phyloP scores from a whole-genome alignment of 2,329 filamentous ascomycete species.

The Apiospora malaysiana region DNA sequence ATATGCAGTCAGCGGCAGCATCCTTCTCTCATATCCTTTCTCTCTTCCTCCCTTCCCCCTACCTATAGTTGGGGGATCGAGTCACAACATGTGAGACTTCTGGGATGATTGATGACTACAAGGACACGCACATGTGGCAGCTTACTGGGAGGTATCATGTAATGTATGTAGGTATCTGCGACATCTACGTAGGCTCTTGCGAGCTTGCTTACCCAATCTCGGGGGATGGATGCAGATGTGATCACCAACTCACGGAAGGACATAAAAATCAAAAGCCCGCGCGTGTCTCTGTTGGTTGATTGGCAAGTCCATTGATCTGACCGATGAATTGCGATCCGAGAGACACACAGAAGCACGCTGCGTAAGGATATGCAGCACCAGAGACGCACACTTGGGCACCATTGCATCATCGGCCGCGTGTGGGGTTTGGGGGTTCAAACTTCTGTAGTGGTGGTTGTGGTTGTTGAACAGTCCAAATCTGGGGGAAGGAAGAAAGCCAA shows the following conservation, averaged over 20 bases:
- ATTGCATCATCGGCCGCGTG: slow-evolving; percentile 11
- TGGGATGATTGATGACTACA: background rate
- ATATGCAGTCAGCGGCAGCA: background rate
- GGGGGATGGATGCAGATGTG: background rate
- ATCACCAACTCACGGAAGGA: background rate
- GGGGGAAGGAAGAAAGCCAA: background rate
- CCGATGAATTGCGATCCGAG: background rate
- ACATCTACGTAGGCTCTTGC: background rate
- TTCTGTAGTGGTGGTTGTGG: too few species aligned
- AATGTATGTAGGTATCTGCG: background rate
- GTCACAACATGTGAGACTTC: slow-evolving; percentile 2
- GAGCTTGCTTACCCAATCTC: background rate
- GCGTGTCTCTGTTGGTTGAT: background rate
- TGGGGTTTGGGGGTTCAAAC: background rate
- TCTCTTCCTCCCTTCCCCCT: background rate
- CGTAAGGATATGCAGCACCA: background rate
- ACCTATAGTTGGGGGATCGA: background rate
- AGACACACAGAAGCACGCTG: background rate
- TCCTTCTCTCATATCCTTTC: background rate
- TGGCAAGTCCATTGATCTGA: background rate
- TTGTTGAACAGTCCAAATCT: background rate
- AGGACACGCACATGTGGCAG: background rate
- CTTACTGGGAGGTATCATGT: background rate
- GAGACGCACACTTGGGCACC: slow-evolving; percentile 1
- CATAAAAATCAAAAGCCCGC: background rate